Base-by-base conservation (phyloP, 257 asterid genomes). In the Solanum acaule region DNA sequence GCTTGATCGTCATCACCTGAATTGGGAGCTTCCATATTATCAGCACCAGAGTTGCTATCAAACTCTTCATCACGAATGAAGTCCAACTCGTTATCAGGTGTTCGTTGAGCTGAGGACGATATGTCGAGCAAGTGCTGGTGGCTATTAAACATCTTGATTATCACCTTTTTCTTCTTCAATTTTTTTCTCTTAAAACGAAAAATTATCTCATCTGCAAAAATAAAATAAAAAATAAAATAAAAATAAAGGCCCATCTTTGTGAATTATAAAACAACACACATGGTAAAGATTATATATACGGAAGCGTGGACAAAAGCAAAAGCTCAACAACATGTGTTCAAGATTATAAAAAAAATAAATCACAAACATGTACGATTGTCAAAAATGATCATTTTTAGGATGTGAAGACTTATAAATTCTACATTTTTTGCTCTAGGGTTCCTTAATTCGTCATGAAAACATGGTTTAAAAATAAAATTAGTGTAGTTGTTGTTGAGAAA, bases 1-100 rank as follows among this genome's bases (percentile, higher is more conserved):
- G 73, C 38, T 88, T 92, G 95, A 61, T 95, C 96, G 35, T 92
- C 98, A 2, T 92, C 98, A 2, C 95, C 95, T 5, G 95, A 94
- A 31, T 82, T 49, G 3, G 90, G 93, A 9, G 92, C 91, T 85
- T 94, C 98, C 94, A 93, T 91, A 2, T 91, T 89, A 59, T 94
- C 98, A 29, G 94, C 92, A 8, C 95, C 96, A 1, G 98, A 93
- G 70, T 90, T 94, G 79, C 93, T 95, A 83, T 94, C 96, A 27
- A 87, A 93, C 40, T 95, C 96, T 12, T 95, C 96, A 71, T 93
- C 95, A 44, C 95, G 83, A 23, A 93, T 89, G 18, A 91, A 85
- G 29, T 91, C 98, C 92, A 92, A 40, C 56, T 94, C 96, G 75
- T 89, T 93, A 35, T 95, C 96, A 0, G 94, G 93, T 25, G 92